These are phyloP conservation scores for Aspergillus eucalypticola DNA, from an alignment of 2,329 filamentous ascomycete genomes.

Conservation along the genomic window DNA sequence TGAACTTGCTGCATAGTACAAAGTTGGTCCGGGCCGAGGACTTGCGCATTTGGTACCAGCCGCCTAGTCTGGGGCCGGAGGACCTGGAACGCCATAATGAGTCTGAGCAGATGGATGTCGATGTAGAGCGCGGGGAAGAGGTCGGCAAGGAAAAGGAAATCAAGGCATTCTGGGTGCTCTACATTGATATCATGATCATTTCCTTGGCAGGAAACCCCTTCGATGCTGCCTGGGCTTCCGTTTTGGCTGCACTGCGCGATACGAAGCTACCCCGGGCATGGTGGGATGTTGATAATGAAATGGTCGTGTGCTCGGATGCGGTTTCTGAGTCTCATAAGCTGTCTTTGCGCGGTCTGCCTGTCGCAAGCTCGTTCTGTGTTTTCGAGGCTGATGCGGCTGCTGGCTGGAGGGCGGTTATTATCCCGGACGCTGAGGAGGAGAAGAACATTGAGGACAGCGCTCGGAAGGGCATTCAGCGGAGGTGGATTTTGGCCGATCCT, in stretches of 20 bases:
- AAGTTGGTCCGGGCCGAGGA: slow-evolving; percentile 66
- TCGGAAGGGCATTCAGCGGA: slow-evolving; percentile 36
- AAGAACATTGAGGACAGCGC: slow-evolving; percentile 48
- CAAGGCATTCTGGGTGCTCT: slow-evolving; percentile 91
- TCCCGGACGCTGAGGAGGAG: slow-evolving; percentile 35
- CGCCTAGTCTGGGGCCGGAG: slow-evolving; percentile 41
- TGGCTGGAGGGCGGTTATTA: slow-evolving; percentile 40
- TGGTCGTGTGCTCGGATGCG: slow-evolving; percentile 71
- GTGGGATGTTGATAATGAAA: slow-evolving; percentile 81
- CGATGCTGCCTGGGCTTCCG: slow-evolving; percentile 83
- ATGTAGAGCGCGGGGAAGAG: slow-evolving; percentile 42
- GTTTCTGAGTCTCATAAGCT: slow-evolving; percentile 58
- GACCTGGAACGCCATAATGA: slow-evolving; percentile 36
- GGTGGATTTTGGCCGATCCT: slow-evolving; percentile 82
- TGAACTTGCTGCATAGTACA: slow-evolving; percentile 72
- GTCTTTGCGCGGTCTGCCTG: slow-evolving; percentile 65
- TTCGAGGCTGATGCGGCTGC: slow-evolving; percentile 62
- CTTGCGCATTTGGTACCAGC: slow-evolving; percentile 70
- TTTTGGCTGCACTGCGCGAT: slow-evolving; percentile 76
- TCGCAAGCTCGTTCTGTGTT: slow-evolving; percentile 75
- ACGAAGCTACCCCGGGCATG: slow-evolving; percentile 75
- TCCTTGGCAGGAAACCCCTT: slow-evolving; percentile 90
- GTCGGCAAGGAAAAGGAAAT: slow-evolving; percentile 50
- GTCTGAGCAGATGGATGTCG: slow-evolving; percentile 50
- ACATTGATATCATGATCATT: slow-evolving; percentile 93